These are phyloP conservation scores for Penicillium polonicum DNA, from an alignment of 2,329 filamentous ascomycete species.

Conservation along the genomic window DNA sequence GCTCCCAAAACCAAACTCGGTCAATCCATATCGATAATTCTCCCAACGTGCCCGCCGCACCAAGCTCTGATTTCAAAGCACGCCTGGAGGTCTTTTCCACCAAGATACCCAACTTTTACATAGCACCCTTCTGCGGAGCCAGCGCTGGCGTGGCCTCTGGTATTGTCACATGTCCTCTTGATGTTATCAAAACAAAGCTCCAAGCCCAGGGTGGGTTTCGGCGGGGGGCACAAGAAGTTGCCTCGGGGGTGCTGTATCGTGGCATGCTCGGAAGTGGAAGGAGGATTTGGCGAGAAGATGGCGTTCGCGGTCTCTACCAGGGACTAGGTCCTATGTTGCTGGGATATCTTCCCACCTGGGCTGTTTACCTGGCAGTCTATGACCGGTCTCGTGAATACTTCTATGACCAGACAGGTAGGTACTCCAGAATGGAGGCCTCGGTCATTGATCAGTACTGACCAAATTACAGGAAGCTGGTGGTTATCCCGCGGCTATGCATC, in stretches of 20 bases:
- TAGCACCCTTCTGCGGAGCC: conserved; percentile 85
- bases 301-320: conserved; percentile 85
- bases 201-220: conserved; percentile 88
- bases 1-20: conserved; percentile 31
- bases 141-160: conserved; percentile 89
- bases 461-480: conserved; percentile 66
- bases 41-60: conserved; percentile 28
- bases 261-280: conserved; percentile 83
- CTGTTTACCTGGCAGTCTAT: conserved; percentile 96
- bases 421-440: neutral
- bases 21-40: conserved; percentile 23
- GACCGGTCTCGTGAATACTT: conserved; percentile 80
- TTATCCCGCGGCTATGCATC: conserved; percentile 85
- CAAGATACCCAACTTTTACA: conserved; percentile 54
- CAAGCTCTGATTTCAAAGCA: conserved; percentile 32
- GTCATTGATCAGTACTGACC: conserved; percentile 4
- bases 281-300: conserved; percentile 85
- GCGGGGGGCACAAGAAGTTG: conserved; percentile 41
- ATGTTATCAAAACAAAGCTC: conserved; percentile 98
- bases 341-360: conserved; percentile 96
- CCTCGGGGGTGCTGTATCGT: conserved; percentile 66
- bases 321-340: conserved; percentile 91
- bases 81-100: conserved; percentile 46
- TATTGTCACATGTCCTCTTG: conserved; percentile 91
- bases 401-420: conserved; percentile 63